These are phyloP conservation scores for Paspalum notatum DNA, from an alignment of 176 grass and related monocot species.

Conservation along the genomic window DNA sequence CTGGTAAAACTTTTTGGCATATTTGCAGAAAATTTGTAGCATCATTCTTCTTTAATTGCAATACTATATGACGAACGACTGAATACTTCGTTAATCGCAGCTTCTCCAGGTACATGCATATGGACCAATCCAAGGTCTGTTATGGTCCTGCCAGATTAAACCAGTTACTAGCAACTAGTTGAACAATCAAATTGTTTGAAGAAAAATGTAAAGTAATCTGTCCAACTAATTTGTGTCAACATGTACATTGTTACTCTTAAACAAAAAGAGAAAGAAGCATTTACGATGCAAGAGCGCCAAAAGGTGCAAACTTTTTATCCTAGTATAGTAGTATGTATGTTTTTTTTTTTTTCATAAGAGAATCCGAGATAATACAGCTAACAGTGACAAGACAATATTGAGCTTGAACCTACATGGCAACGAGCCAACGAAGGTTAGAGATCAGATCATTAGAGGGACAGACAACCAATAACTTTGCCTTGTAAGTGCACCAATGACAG, in stretches of 20 bases:
- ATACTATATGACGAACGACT: neutral
- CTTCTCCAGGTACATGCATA: neutral
- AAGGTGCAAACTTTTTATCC: neutral
- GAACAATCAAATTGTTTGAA: neutral
- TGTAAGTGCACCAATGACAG: slow-evolving; percentile 26
- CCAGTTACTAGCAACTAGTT: neutral
- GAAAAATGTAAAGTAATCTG: neutral
- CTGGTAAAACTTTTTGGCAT: too few species aligned
- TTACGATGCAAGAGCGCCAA: neutral
- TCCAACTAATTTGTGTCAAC: neutral
- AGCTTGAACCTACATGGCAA: too few species aligned
- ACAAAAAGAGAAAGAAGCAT: slow-evolving; percentile 1
- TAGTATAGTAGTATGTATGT: too few species aligned
- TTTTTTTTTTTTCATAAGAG: neutral
- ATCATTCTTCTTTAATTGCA: neutral
- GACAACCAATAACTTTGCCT: slow-evolving; percentile 15
- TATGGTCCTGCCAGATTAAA: neutral
- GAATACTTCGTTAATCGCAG: neutral
- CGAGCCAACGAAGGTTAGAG: neutral
- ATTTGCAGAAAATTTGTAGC: neutral
- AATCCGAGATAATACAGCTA: slow-evolving; percentile 13
- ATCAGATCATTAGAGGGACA: neutral
- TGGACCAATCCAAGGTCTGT: slow-evolving; percentile 23
- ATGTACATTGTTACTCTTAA: neutral
- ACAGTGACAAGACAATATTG: neutral